Conservation (phyloP, 345 rosid genomes). For the Cardamine chenopodiifolia region DNA sequence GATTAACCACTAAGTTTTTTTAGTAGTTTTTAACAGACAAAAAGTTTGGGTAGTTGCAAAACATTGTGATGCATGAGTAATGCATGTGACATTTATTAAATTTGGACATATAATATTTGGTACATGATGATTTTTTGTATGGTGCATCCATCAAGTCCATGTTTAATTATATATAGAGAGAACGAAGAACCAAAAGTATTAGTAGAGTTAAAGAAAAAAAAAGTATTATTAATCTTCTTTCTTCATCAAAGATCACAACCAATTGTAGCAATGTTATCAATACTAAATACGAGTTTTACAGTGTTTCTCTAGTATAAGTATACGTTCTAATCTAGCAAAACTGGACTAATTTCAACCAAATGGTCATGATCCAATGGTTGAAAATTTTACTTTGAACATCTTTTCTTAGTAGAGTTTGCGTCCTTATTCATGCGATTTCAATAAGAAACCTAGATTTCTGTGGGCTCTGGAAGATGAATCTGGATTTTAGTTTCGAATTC, state of each 20-base stretch:
- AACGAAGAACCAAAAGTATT: constrained; percentile 9
- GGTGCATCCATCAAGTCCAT: constrained; percentile 39
- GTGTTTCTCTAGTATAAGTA: background rate
- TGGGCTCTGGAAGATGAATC: too few species aligned
- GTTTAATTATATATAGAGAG: background rate
- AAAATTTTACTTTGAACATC: too few species aligned
- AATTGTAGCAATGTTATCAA: background rate
- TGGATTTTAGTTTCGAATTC: too few species aligned
- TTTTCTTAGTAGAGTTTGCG: too few species aligned
- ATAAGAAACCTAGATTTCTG: too few species aligned
- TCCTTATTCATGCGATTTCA: too few species aligned
- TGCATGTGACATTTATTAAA: constrained; percentile 30
- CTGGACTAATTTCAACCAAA: too few species aligned
- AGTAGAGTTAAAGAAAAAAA: background rate
- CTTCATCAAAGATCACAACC: constrained; percentile 7
- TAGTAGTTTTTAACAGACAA: constrained; percentile 17
- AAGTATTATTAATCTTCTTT: constrained; percentile 9
- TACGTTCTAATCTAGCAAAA: too few species aligned
- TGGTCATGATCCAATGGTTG: too few species aligned
- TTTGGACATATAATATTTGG: constrained; percentile 27
- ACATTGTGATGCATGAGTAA: constrained; percentile 28
- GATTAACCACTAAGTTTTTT: background rate
- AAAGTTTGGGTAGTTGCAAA: constrained; percentile 29
- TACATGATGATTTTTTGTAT: constrained; percentile 12
- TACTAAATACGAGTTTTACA: background rate